These are phyloP conservation scores for Anthracocystis panici-leucophaei DNA, from an alignment of 1,284 basidiomycete species.

Conservation along the genomic window DNA sequence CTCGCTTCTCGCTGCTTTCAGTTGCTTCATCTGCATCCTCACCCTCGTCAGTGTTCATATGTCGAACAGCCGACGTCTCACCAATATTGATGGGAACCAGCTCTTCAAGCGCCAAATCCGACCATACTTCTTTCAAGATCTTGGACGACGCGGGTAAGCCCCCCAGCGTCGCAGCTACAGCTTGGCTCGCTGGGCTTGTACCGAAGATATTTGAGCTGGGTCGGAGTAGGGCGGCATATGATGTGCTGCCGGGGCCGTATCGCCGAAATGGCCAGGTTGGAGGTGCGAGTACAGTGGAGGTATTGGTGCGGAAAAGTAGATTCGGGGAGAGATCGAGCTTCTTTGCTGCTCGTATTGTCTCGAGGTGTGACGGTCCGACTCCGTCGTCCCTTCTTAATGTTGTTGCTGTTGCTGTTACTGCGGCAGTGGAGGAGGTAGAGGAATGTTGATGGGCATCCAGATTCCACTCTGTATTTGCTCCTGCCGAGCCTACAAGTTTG, in stretches of 20 bases:
- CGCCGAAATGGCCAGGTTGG: conserved; percentile 56
- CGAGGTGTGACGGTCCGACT: conserved; percentile 7
- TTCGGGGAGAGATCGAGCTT: conserved; percentile 36
- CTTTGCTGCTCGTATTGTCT: conserved; percentile 17
- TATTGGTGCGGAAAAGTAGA: conserved; percentile 36
- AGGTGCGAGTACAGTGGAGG: conserved; percentile 35
- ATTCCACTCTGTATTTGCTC: conserved; percentile 14
- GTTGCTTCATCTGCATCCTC: conserved; percentile 1
- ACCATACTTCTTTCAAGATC: conserved; percentile 52
- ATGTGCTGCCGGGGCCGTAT: conserved; percentile 53
- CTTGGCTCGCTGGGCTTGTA: conserved; percentile 39
- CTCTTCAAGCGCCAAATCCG: conserved; percentile 59
- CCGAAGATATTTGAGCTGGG: conserved; percentile 42
- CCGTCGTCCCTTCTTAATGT: background rate
- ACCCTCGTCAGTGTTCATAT: conserved; percentile 4
- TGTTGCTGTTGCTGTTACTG: background rate
- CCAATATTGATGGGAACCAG: conserved; percentile 40
- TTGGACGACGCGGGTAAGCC: conserved; percentile 31
- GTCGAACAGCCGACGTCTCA: conserved; percentile 28
- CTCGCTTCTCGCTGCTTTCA: background rate
- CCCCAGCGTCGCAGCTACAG: conserved; percentile 40
- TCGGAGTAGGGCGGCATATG: conserved; percentile 53
- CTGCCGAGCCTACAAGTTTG: conserved; percentile 39
- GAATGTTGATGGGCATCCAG: conserved; percentile 1
- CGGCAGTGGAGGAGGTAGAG: background rate